Percentiles rank a stretch among this genome's conserved stretches.
Evolutionary conservation across 2,329 filamentous ascomycete species (phyloP).

Genomic region (Penicillium sclerotigenum): DNA sequence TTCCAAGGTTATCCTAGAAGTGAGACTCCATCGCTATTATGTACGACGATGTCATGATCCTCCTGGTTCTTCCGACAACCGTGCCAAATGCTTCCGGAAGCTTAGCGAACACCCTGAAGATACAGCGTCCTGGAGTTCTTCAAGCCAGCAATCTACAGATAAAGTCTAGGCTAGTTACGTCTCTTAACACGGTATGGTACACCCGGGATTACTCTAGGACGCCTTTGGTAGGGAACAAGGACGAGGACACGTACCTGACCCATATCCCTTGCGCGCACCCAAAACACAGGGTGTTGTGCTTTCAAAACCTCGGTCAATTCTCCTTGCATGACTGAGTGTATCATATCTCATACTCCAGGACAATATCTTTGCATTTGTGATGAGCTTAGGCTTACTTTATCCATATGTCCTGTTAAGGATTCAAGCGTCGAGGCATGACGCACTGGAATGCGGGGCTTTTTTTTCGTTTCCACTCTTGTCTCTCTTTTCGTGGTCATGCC

Average conservation of each 20-base stretch:
- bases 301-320: constrained; percentile 8
- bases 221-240: neutral
- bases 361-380: neutral
- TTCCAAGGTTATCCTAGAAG: too few species aligned
- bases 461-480: constrained; percentile 5
- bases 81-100: constrained; percentile 1
- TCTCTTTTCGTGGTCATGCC: neutral
- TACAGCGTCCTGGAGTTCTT: neutral
- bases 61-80: constrained; percentile 2
- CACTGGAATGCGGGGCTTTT: constrained; percentile 10
- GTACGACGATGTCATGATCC: neutral
- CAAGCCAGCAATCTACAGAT: neutral
- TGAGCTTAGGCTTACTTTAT: neutral
- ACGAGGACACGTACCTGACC: constrained; percentile 22
- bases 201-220: neutral
- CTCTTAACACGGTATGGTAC: neutral
- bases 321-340: constrained; percentile 20
- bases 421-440: constrained; percentile 5
- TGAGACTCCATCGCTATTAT: neutral
- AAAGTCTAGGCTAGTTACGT: neutral
- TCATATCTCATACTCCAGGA: constrained; percentile 4
- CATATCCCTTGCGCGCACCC: constrained; percentile 22
- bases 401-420: neutral
- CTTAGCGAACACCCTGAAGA: neutral
- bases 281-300: constrained; percentile 9